Conservation (phyloP, 345 rosid species). For the Linum usitatissimum region DNA sequence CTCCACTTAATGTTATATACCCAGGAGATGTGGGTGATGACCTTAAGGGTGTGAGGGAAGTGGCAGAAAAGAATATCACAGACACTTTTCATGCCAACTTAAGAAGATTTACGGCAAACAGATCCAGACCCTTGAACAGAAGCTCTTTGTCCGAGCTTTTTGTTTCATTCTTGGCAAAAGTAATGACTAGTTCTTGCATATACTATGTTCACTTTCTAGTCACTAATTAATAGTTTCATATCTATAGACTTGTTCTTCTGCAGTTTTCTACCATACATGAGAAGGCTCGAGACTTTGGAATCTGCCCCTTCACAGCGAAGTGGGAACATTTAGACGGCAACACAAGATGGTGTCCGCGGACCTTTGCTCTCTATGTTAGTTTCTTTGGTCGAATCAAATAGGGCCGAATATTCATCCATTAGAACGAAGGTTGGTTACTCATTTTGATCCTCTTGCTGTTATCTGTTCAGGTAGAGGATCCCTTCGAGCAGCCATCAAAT, state of each 20-base stretch:
- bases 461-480: slow-evolving; percentile 69
- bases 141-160: slow-evolving; percentile 70
- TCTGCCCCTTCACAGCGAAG: slow-evolving; percentile 61
- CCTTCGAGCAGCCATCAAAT: slow-evolving; percentile 78
- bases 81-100: slow-evolving; percentile 45
- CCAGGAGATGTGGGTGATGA: slow-evolving; percentile 56
- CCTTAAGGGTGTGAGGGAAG: slow-evolving; percentile 54
- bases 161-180: slow-evolving; percentile 72
- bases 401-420: background rate
- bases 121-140: slow-evolving; percentile 30
- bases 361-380: slow-evolving; percentile 55
- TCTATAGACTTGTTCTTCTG: background rate
- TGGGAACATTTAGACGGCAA: slow-evolving; percentile 57
- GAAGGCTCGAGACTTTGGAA: slow-evolving; percentile 49
- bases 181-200: slow-evolving; percentile 12
- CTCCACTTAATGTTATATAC: slow-evolving; percentile 68
- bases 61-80: slow-evolving; percentile 50
- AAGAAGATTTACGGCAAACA: slow-evolving; percentile 36
- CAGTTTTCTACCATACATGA: slow-evolving; percentile 49
- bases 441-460: background rate
- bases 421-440: slow-evolving; percentile 6
- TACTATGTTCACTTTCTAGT: background rate
- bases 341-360: slow-evolving; percentile 73
- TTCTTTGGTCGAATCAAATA: slow-evolving; percentile 5
- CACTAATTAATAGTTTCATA: background rate